Percentiles rank a stretch among this genome's conserved stretches.
Evolutionary conservation across 768 basidiomycete species (phyloP).

Genomic region (Amanita phalloides): DNA sequence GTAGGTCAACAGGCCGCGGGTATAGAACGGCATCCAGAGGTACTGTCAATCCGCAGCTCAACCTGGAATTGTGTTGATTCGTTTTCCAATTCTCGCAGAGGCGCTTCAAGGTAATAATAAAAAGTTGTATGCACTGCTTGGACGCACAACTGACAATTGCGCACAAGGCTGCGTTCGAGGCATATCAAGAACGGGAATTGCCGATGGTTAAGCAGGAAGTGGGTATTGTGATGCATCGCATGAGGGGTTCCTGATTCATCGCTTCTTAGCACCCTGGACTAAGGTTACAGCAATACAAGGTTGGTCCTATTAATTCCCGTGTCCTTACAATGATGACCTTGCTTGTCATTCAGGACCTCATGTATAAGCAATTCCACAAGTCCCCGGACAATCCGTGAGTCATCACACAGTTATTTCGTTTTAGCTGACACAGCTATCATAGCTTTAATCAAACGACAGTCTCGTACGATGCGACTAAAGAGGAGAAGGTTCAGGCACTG

Average conservation of each 20-base stretch:
- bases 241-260: constrained; percentile 5
- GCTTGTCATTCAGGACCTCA: constrained; percentile 47
- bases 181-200: constrained; percentile 80
- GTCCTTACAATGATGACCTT: background rate
- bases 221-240: constrained; percentile 5
- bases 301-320: constrained; percentile 16
- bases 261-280: constrained; percentile 69
- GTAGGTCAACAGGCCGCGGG: constrained; percentile 79
- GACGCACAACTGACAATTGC: background rate
- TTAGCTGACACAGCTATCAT: background rate
- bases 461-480: constrained; percentile 80
- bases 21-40: constrained; percentile 90
- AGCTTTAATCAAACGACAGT: constrained; percentile 82
- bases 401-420: background rate
- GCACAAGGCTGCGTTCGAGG: constrained; percentile 76
- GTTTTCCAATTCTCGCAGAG: constrained; percentile 34
- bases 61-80: constrained; percentile 6
- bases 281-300: constrained; percentile 84
- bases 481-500: constrained; percentile 71
- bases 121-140: background rate
- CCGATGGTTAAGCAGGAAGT: constrained; percentile 72
- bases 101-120: constrained; percentile 64
- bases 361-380: constrained; percentile 95
- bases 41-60: constrained; percentile 21
- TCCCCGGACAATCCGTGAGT: constrained; percentile 90